Evolutionary conservation across 495 filamentous ascomycete species (phyloP), one percentile per base, ranked within the genome.

Genomic region (Hyaloscypha finlandica): DNA sequence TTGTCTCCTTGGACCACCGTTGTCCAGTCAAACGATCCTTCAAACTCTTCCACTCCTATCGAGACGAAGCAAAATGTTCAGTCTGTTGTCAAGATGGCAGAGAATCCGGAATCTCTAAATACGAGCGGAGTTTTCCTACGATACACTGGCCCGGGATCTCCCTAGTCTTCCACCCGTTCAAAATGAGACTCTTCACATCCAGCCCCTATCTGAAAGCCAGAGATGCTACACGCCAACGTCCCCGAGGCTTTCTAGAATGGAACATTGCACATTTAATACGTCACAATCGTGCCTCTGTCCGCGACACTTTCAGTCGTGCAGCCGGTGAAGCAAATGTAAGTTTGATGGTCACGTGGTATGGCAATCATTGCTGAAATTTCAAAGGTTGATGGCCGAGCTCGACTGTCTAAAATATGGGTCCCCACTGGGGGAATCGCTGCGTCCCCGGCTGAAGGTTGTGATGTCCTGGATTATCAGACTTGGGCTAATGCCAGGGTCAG

Each of bases 401-500:
- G 92, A 59, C 78, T 90, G 22, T 92, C 91, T 12, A 86, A 81
- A 45, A 85, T 93, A 71, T 96, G 93, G 90, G 83, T 88, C 22
- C 90, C 92, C 0, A 90, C 87, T 14, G 89, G 88, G 58, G 90
- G 90, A n/a, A 88, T 92, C 63, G 80, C 87, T 3, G 80, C 81
- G 59, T 81, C 81, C 63, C 75, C 84, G 25, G 75, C 76, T 63
- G 81, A 86, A 73, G 79, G 78, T 72, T 77, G 78, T 72, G 78
- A 74, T 65, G 75, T 42, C 31, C 16, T 19, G 14, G 16, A 6
- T 19, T 19, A 6, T 48, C 42, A 11, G 42, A 48, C 16, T 2
- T 48, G 1, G 3, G 42, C 42, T 48, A 11, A 48, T 48, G 42
- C 42, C 42, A 19, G 9, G 0, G 11, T 84, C 81, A 82, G 90